Conservation (phyloP, 2,329 filamentous ascomycete species). For the Colletotrichum sojae region DNA sequence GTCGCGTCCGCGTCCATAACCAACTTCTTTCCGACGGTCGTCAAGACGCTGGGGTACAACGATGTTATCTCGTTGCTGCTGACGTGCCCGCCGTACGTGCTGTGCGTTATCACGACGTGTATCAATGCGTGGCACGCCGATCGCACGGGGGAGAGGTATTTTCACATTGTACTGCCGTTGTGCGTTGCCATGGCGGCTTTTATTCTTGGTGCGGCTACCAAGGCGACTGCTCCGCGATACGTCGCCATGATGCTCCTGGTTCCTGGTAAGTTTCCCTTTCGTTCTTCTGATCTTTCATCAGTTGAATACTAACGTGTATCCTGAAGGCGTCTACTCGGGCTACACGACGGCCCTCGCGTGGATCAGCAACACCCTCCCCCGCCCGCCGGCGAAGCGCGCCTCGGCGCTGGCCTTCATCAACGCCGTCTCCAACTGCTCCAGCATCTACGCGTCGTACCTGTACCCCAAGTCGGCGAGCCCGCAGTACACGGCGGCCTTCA, state of each 20-base stretch:
- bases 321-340: conserved; percentile 44
- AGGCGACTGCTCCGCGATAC: conserved; percentile 73
- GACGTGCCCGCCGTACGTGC: conserved; percentile 76
- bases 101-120: conserved; percentile 73
- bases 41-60: conserved; percentile 75
- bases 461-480: conserved; percentile 67
- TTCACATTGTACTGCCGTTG: conserved; percentile 75
- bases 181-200: conserved; percentile 74
- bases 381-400: conserved; percentile 80
- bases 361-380: conserved; percentile 81
- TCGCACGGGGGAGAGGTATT: conserved; percentile 78
- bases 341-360: conserved; percentile 79
- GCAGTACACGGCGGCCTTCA: conserved; percentile 71
- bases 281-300: neutral
- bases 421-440: conserved; percentile 60
- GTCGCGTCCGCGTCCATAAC: conserved; percentile 71
- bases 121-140: conserved; percentile 80
- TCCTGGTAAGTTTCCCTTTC: conserved; percentile 37
- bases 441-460: conserved; percentile 79
- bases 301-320: neutral
- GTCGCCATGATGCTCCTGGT: conserved; percentile 59
- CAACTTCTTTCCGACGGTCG: conserved; percentile 80
- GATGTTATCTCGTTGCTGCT: conserved; percentile 73
- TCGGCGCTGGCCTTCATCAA: conserved; percentile 83
- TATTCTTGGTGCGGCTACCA: conserved; percentile 77